Base-by-base conservation (phyloP, 2,329 filamentous ascomycete species). In the Myotisia sp. region DNA sequence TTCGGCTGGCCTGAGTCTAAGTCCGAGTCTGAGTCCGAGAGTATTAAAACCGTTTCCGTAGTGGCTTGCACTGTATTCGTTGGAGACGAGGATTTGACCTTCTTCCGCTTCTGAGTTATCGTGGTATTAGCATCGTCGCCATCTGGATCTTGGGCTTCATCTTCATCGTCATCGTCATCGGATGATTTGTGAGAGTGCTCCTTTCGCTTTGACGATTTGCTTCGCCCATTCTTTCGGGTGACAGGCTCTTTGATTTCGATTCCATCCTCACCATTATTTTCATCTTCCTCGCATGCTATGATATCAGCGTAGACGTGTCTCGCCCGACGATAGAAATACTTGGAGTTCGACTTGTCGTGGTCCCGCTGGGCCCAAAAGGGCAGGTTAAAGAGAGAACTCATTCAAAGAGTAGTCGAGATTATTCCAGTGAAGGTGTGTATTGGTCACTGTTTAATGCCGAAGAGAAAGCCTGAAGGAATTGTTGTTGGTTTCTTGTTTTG, bases 261-360 rank as follows among this genome's bases (percentile, higher is more conserved):
- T 29, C 10, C 8, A 8, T n/a, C 27, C 10, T 29, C 27, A 10
- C 2, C 10, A 8, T n/a, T 14, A 8, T 29, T n/a, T 6, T 38
- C 36, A 28, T 40, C 29, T 12, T 22, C 17, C 26, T 43, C 21
- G 17, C 59, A 57, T 16, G 56, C 56, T 22, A 67, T 42, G 21
- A 63, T 60, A 38, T 64, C 59, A 6, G 56, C 52, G 42, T 63
- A 67, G 3, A 62, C 52, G 30, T 64, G 60, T 37, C 58, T 55
- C 21, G 60, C 59, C 33, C 64, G 60, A 26, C 62, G 62, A 44
- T 69, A 70, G 40, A 69, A 62, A n/a, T n/a, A n/a, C n/a, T n/a
- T n/a, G n/a, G n/a, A n/a, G n/a, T n/a, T n/a, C n/a, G n/a, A n/a
- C n/a, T n/a, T n/a, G n/a, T n/a, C n/a, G n/a, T n/a, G n/a, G n/a